Conservation (phyloP, 306 rosid genomes). For the Acacia acuminata region DNA sequence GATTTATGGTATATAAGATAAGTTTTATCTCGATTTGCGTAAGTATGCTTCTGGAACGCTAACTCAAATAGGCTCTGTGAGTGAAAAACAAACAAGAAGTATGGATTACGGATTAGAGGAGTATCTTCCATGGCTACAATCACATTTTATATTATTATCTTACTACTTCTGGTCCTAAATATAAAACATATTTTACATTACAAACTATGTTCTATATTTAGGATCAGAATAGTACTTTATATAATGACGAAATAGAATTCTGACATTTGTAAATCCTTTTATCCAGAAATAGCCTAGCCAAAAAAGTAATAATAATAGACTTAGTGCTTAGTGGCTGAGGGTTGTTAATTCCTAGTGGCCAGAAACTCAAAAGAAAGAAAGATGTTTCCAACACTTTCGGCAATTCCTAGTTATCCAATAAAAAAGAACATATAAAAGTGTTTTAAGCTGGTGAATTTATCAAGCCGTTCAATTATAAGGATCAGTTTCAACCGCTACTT, state of each 20-base stretch:
- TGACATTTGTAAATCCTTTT: neutral
- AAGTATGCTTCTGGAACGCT: too few species aligned
- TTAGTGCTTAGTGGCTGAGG: constrained; percentile 4
- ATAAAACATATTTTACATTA: too few species aligned
- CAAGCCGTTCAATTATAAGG: neutral
- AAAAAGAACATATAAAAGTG: neutral
- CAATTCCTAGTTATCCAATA: neutral
- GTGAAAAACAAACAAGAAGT: too few species aligned
- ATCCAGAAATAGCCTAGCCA: neutral
- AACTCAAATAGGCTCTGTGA: too few species aligned
- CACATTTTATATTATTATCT: neutral
- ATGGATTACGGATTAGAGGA: too few species aligned
- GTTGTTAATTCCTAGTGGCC: neutral
- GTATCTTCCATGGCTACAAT: neutral
- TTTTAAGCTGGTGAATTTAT: neutral
- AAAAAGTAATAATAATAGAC: neutral
- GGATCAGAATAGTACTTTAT: too few species aligned
- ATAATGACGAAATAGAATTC: neutral
- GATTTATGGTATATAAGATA: too few species aligned
- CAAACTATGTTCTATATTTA: too few species aligned
- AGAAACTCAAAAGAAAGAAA: neutral
- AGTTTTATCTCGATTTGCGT: too few species aligned
- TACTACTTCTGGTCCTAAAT: too few species aligned
- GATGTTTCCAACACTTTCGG: neutral
- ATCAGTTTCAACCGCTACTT: neutral